Base-by-base conservation (phyloP, 202 grass and related monocot species). In the Miscanthus sacchariflorus region DNA sequence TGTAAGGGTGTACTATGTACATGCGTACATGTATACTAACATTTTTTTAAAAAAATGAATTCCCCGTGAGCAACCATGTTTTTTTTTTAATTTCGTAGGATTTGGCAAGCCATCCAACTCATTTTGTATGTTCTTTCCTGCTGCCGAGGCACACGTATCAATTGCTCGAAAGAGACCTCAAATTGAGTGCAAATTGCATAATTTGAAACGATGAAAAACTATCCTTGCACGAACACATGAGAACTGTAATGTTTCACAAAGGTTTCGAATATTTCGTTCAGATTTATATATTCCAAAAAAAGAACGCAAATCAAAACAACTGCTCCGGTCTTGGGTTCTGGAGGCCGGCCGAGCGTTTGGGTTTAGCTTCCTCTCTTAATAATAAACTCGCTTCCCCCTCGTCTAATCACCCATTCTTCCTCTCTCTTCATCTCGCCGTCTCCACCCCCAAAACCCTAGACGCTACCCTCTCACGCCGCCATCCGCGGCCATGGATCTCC, bases 401-500 rank as follows among this genome's bases (percentile, higher is more conserved):
- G 0, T 40, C 35, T 63, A 78, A 78, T 78, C 19, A 61, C 30
- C 50, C 10, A 17, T 44, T 63, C 36, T 65, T 68, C 43, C 43
- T 19, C 36, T 8, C 5, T 6, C 66, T 24, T 25, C 44, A 28
- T 61, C 46, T 70, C 61, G 80, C 70, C 75, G 83, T 84, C 75
- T 77, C 70, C 72, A 7, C 74, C 10, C 44, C 77, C 77, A 19
- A 87, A 92, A 89, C 90, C 84, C 90, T 92, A 92, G 87, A 3
- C 90, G 72, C 68, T 7, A 21, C 48, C 80, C 33, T 42, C 68
- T 48, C 1, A 28, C 56, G 17, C 80, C 75, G 87, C 80, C 30
- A 19, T 0, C 84, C 36, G 89, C 87, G 56, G 91, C 87, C 72
- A 99, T 99, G 97, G 97, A 99, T 80, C 86, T 99, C 76, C 90